Base-by-base conservation (phyloP, 2,329 filamentous ascomycete genomes). In the Camillea tinctor region DNA sequence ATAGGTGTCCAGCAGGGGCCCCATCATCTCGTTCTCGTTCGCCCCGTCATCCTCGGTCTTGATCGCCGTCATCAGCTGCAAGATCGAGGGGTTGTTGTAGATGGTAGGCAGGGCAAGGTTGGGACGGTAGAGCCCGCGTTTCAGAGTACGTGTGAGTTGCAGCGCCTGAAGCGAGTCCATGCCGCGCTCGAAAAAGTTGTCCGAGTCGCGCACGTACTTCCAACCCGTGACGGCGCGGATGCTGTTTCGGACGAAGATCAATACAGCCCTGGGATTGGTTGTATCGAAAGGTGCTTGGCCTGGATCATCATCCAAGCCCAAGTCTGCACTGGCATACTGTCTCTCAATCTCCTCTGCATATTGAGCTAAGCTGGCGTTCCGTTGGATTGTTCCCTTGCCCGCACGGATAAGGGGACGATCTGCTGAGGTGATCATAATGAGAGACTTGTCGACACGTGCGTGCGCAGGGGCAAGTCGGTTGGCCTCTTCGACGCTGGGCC, bases 341-440 rank as follows among this genome's bases (percentile, higher is more conserved):
- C 57, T 67, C 11, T 71, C 63, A 6, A 71, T 70, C 1, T 66
- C 60, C 1, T 20, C 26, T 3, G 30, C 50, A 20, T 68, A 69
- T 52, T 68, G 68, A 1, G 49, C 53, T 19, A 71, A 50, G 24
- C 60, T 69, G 0, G 64, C 55, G 6, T 54, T 19, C 11, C 67
- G 56, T 51, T 66, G 61, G 5, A 71, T 61, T 0, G 68, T 69
- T 11, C 65, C 68, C 53, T 69, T 71, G 1, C 66, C 64, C 13
- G 68, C 63, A 4, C 69, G 66, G 23, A 69, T 64, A 1, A 69
- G 19, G 1, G 59, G 61, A 5, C 58, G 52, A 4, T 63, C 59
- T 11, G 60, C 13, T 0, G 19, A 2, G 1, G 63, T 60, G 1
- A 68, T 58, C 6, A 71, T 59, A 40, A 71, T 65, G 6, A 69